phyloP scores from a whole-genome alignment of 139 green algal genomes.

The Chlamydomonas urium region DNA sequence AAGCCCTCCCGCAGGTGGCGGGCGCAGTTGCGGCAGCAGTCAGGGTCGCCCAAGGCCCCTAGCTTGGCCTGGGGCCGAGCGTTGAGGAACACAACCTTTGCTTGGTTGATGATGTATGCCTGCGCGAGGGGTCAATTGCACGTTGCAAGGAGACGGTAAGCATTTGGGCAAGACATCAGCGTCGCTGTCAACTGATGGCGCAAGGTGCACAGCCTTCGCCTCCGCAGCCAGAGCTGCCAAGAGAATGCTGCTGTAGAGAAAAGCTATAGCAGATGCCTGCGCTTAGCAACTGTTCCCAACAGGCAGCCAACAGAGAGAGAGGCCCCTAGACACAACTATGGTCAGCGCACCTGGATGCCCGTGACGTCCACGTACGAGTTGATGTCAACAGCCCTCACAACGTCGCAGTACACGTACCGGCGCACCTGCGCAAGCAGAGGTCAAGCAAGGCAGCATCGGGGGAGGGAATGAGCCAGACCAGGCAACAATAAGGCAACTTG shows the following conservation, averaged over 20 bases:
- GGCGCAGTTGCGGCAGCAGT: slow-evolving; percentile 25
- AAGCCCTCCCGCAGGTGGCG: slow-evolving; percentile 26
- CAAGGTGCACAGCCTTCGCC: neutral
- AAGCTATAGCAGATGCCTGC: neutral
- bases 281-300: neutral
- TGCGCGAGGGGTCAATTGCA: slow-evolving; percentile 11
- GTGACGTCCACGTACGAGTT: slow-evolving; percentile 36
- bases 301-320: neutral
- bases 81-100: slow-evolving; percentile 60
- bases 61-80: slow-evolving; percentile 33
- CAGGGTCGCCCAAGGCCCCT: neutral
- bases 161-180: no score
- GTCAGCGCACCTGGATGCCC: slow-evolving; percentile 38
- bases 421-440: slow-evolving; percentile 37
- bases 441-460: neutral
- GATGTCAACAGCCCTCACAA: slow-evolving; percentile 48
- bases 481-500: neutral
- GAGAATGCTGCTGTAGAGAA: neutral
- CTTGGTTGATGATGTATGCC: slow-evolving; percentile 65
- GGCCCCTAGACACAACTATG: neutral
- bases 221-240: neutral
- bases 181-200: no score
- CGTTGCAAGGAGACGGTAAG: no score
- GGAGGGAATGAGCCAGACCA: neutral
- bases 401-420: slow-evolving; percentile 58